Evolutionary conservation across 164 flowering plant genomes (phyloP).

Genomic region (Paratinospora sagittata): DNA sequence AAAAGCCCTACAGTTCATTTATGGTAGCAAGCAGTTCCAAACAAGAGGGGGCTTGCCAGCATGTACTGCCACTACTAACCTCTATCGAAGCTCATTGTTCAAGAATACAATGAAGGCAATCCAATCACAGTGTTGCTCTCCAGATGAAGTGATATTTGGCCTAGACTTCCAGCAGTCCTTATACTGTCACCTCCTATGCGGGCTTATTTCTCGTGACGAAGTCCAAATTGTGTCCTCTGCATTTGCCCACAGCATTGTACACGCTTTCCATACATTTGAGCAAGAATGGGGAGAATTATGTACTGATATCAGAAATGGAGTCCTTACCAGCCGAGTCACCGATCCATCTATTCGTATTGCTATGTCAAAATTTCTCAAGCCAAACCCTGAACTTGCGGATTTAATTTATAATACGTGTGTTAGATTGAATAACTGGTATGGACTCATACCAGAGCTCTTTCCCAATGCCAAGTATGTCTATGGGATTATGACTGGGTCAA

Average conservation of each 20-base stretch:
- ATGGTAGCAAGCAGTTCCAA: too few species aligned
- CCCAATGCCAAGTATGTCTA: conserved; percentile 77
- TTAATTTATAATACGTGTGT: conserved; percentile 40
- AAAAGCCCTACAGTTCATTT: too few species aligned
- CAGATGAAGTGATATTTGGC: too few species aligned
- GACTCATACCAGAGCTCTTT: conserved; percentile 72
- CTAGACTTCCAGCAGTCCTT: too few species aligned
- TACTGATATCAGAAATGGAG: conserved; percentile 54
- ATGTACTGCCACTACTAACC: too few species aligned
- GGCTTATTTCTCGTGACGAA: conserved; percentile 59
- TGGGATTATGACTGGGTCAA: conserved; percentile 97
- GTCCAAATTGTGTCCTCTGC: conserved; percentile 63
- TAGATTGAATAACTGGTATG: conserved; percentile 77
- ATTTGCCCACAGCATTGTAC: conserved; percentile 78
- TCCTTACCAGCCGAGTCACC: conserved; percentile 43
- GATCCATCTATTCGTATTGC: conserved; percentile 59
- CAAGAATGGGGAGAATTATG: conserved; percentile 76
- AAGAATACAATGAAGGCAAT: too few species aligned
- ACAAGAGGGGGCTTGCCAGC: too few species aligned
- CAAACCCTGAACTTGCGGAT: conserved; percentile 70
- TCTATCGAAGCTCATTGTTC: too few species aligned
- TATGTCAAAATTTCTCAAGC: conserved; percentile 60
- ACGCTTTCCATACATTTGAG: conserved; percentile 71
- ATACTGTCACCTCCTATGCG: conserved; percentile 87
- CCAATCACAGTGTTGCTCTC: too few species aligned